phyloP scores from a whole-genome alignment of 2,329 filamentous ascomycete genomes.

The Didymella pomorum region DNA sequence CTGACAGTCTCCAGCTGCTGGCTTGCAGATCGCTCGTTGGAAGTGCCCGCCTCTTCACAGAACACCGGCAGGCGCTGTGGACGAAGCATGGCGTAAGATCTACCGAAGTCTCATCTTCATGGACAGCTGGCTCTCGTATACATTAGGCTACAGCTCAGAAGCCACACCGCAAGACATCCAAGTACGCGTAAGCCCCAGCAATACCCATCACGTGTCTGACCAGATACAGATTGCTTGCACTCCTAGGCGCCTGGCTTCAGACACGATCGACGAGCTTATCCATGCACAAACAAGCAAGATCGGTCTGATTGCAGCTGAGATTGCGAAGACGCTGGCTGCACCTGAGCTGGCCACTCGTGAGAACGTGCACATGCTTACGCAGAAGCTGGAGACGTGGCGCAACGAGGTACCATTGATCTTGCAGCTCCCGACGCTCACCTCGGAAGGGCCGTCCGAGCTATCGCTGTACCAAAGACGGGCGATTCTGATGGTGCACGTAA shows the following conservation, averaged over 20 bases:
- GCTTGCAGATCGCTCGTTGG: conserved; percentile 49
- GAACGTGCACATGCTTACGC: conserved; percentile 39
- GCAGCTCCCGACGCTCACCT: conserved; percentile 43
- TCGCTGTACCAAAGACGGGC: conserved; percentile 45
- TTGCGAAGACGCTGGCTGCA: conserved; percentile 43
- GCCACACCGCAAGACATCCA: conserved; percentile 39
- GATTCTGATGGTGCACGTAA: conserved; percentile 50
- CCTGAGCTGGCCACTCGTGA: conserved; percentile 42
- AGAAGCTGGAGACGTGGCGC: conserved; percentile 48
- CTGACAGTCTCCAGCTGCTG: conserved; percentile 40
- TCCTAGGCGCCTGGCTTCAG: conserved; percentile 19
- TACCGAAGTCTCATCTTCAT: conserved; percentile 50
- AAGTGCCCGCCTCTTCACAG: conserved; percentile 30
- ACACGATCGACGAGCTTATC: conserved; percentile 44
- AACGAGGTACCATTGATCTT: conserved; percentile 42
- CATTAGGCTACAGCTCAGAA: conserved; percentile 47
- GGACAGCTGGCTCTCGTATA: conserved; percentile 52
- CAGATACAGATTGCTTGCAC: conserved; percentile 34
- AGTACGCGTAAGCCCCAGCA: conserved; percentile 28
- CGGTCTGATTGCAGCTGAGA: conserved; percentile 48
- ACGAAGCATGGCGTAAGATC: conserved; percentile 39
- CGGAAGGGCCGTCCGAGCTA: conserved; percentile 33
- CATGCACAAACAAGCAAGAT: conserved; percentile 48
- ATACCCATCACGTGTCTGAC: conserved; percentile 23
- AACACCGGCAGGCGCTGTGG: not conserved